phyloP scores from a whole-genome alignment of 345 rosid genomes.

The Salix brachista region DNA sequence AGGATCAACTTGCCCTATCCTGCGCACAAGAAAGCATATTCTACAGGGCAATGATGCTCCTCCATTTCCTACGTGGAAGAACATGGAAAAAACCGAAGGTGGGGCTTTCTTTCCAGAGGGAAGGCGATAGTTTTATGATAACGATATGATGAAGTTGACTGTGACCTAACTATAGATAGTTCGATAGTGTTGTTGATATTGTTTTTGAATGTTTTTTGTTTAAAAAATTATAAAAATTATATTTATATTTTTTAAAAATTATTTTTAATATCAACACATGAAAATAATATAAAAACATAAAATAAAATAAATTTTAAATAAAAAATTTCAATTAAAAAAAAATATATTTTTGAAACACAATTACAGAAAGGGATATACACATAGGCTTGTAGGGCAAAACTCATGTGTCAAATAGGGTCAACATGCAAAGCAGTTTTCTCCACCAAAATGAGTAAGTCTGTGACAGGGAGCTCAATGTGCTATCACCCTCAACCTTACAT shows the following conservation, averaged over 20 bases:
- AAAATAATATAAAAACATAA: no score
- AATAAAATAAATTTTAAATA: no score
- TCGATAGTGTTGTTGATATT: no score
- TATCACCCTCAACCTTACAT: slow-evolving; percentile 7
- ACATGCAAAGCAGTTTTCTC: slow-evolving; percentile 25
- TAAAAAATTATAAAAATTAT: no score
- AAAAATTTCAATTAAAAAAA: no score
- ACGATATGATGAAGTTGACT: slow-evolving; percentile 21
- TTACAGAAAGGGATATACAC: neutral
- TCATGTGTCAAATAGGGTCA: slow-evolving; percentile 25
- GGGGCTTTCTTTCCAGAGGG: slow-evolving; percentile 17
- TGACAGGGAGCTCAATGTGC: slow-evolving; percentile 23
- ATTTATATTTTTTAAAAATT: no score
- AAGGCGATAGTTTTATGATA: neutral
- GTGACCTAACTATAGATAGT: slow-evolving; percentile 5
- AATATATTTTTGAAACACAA: fast-evolving
- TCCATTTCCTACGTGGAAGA: slow-evolving; percentile 3
- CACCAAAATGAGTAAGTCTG: slow-evolving; percentile 27
- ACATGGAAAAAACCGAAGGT: slow-evolving; percentile 7
- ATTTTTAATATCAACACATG: no score
- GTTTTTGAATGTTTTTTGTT: no score
- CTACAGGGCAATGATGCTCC: neutral
- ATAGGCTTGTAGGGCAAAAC: slow-evolving; percentile 1
- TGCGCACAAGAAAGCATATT: neutral
- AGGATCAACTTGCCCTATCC: neutral